phyloP scores from a whole-genome alignment of 2,329 filamentous ascomycete species.

The Pyrenochaeta sp. region DNA sequence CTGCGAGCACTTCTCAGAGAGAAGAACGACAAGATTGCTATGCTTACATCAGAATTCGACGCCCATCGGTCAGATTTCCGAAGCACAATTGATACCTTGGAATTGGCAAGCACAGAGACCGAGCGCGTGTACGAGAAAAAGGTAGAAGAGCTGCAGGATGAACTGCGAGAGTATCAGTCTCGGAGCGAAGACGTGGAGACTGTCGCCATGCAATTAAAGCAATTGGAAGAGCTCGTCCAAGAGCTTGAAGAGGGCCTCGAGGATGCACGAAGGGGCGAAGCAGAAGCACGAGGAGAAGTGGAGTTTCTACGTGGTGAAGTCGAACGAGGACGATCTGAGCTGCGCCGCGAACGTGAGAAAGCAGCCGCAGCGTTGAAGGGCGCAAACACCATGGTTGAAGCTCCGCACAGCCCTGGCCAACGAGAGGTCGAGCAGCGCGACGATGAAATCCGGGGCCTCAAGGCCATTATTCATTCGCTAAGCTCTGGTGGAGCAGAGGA shows the following conservation, averaged over 20 bases:
- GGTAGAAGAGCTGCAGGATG: constrained; percentile 83
- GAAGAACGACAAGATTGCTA: constrained; percentile 95
- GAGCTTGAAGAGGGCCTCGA: constrained; percentile 97
- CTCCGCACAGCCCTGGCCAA: constrained; percentile 53
- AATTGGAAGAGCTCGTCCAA: constrained; percentile 93
- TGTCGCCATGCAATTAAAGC: constrained; percentile 90
- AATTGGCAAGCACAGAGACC: constrained; percentile 94
- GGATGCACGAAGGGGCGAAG: constrained; percentile 91
- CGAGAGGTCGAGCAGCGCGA: constrained; percentile 93
- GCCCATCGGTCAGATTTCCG: constrained; percentile 93
- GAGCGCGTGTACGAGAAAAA: constrained; percentile 95
- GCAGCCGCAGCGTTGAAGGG: constrained; percentile 69
- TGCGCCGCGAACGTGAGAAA: constrained; percentile 88
- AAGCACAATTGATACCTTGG: constrained; percentile 94
- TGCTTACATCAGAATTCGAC: constrained; percentile 94
- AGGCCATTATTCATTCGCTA: constrained; percentile 96
- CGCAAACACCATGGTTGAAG: constrained; percentile 57
- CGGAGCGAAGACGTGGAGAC: constrained; percentile 88
- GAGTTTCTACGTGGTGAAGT: constrained; percentile 96
- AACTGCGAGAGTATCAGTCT: constrained; percentile 83
- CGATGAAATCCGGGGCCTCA: constrained; percentile 95
- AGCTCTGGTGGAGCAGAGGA: constrained; percentile 72
- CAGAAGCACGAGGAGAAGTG: constrained; percentile 93
- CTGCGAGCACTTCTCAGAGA: constrained; percentile 85
- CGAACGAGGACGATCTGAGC: constrained; percentile 86